Percentiles rank a stretch among this genome's conserved stretches.
Conservation (phyloP, 805 yeast species). For the Brettanomyces anomalus region DNA sequence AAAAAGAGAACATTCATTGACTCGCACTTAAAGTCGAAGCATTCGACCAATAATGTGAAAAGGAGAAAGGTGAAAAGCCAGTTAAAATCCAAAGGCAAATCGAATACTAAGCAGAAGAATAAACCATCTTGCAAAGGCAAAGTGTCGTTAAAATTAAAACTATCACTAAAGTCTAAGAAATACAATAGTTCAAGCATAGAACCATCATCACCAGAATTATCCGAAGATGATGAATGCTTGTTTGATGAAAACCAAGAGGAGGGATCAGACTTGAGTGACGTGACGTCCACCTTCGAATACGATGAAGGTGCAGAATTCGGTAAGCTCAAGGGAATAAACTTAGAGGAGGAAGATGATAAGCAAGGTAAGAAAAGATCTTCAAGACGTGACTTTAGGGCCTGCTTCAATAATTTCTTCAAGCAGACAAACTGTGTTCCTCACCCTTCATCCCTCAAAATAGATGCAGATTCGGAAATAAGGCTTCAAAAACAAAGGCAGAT, state of each 20-base stretch:
- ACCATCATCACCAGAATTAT: constrained; percentile 1
- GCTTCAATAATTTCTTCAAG: constrained; percentile 18
- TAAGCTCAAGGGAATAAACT: not conserved
- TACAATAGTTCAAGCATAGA: not conserved
- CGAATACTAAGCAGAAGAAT: too few relatives aligned
- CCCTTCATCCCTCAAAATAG: constrained; percentile 17
- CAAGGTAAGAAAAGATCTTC: constrained; percentile 3
- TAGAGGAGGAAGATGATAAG: not conserved
- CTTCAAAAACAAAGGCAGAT: constrained; percentile 23
- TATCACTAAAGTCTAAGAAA: too few relatives aligned
- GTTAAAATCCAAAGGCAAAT: too few relatives aligned
- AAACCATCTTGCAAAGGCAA: too few relatives aligned
- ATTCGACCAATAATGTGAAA: too few relatives aligned
- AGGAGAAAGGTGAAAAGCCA: too few relatives aligned
- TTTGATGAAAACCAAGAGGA: not conserved
- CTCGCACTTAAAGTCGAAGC: too few relatives aligned
- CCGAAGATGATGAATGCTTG: not conserved
- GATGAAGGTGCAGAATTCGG: not conserved
- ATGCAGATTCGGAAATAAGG: constrained; percentile 21
- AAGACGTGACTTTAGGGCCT: constrained; percentile 15
- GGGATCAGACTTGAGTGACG: not conserved
- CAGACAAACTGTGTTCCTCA: constrained; percentile 18
- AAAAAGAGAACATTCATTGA: too few relatives aligned
- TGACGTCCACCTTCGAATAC: not conserved
- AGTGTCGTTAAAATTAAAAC: too few relatives aligned